These are phyloP conservation scores for Sarocladiaceae sp. DNA, from an alignment of 2,329 filamentous ascomycete genomes.

Conservation along the genomic window DNA sequence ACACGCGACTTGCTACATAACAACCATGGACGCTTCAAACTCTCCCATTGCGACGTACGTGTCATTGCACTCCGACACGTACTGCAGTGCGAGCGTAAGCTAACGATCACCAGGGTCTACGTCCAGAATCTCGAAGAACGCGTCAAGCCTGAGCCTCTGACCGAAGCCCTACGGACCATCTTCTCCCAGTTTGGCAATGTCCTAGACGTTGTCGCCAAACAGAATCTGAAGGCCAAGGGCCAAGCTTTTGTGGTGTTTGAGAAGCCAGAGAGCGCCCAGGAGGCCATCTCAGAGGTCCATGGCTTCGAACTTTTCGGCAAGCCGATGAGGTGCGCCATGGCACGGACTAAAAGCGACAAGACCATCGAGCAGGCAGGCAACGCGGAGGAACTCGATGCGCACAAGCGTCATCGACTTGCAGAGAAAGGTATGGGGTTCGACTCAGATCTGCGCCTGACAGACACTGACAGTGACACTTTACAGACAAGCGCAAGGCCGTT, in stretches of 20 bases:
- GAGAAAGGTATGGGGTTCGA: conserved; percentile 68
- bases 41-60: conserved; percentile 61
- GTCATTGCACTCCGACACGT: conserved; percentile 67
- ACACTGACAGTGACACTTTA: neutral
- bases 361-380: conserved; percentile 70
- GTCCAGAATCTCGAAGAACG: conserved; percentile 87
- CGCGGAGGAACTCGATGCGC: conserved; percentile 75
- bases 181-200: conserved; percentile 87
- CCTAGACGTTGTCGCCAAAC: conserved; percentile 80
- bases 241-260: conserved; percentile 96
- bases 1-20: conserved; percentile 9
- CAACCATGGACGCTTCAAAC: conserved; percentile 28
- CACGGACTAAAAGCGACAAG: conserved; percentile 79
- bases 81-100: conserved; percentile 24
- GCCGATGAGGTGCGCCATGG: conserved; percentile 77
- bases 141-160: conserved; percentile 73
- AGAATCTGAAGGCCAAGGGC: conserved; percentile 84
- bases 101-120: conserved; percentile 50
- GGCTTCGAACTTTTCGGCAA: conserved; percentile 92
- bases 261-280: conserved; percentile 65
- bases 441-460: too few relatives aligned
- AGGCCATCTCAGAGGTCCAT: conserved; percentile 82
- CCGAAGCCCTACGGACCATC: conserved; percentile 64
- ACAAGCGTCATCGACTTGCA: conserved; percentile 76
- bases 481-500: conserved; percentile 71